These are phyloP conservation scores for Bipolaris oryzae DNA, from an alignment of 2,329 filamentous ascomycete genomes.

Conservation along the genomic window DNA sequence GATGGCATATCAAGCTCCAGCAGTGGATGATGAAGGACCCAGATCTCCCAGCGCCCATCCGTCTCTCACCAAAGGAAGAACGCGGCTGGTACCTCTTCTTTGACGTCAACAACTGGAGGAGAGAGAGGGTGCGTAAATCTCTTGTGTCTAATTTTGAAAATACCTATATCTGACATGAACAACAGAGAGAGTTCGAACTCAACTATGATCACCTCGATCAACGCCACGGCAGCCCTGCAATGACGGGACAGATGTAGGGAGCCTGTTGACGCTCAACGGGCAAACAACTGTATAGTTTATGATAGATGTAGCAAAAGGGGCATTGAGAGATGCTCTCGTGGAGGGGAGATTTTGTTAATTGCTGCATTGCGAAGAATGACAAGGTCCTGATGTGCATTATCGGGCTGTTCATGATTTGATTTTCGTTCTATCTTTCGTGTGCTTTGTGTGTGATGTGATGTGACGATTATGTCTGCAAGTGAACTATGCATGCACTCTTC, in stretches of 20 bases:
- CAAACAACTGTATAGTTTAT: conserved; percentile 1
- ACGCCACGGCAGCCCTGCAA: conserved; percentile 46
- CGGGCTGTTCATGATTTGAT: no score
- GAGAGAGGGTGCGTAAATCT: conserved; percentile 52
- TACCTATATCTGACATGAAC: conserved; percentile 22
- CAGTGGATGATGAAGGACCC: conserved; percentile 63
- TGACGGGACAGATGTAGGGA: conserved; percentile 35
- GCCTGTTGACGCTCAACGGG: not conserved
- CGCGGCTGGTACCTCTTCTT: conserved; percentile 62
- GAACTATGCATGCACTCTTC: no score
- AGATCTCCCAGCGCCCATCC: conserved; percentile 51
- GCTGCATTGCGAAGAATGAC: no score
- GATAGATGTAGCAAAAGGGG: not conserved
- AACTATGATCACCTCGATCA: conserved; percentile 60
- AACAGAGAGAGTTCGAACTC: conserved; percentile 58
- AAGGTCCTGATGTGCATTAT: no score
- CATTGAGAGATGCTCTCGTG: no score
- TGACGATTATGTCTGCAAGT: no score
- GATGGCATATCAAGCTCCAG: conserved; percentile 60
- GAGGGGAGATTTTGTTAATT: no score
- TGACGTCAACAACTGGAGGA: conserved; percentile 59
- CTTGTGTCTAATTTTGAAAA: not conserved
- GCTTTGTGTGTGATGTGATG: no score
- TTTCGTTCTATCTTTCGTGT: no score
- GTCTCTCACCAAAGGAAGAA: conserved; percentile 55